Percentiles rank a stretch among this genome's conserved stretches.
Conservation (phyloP, 2,329 filamentous ascomycete genomes). For the Mollisiaceae sp. region DNA sequence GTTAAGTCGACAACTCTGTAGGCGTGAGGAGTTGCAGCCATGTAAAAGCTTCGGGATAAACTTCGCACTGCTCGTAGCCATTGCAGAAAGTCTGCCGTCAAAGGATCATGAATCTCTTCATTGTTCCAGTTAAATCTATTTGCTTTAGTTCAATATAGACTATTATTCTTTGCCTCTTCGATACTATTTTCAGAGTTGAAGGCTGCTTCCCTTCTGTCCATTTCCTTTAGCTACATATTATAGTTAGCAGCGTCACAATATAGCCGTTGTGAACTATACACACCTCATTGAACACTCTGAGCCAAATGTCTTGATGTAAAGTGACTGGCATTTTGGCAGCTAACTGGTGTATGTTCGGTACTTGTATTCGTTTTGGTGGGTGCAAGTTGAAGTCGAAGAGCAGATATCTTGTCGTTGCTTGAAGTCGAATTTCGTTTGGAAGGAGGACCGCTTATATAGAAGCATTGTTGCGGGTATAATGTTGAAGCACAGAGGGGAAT, state of each 20-base stretch:
- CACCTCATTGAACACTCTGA: not conserved
- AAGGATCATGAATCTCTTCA: not conserved
- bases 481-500: too few relatives aligned
- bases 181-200: not conserved
- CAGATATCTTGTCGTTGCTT: too few relatives aligned
- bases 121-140: not conserved
- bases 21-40: not conserved
- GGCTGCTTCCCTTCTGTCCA: not conserved
- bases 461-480: too few relatives aligned
- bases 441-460: too few relatives aligned
- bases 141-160: not conserved
- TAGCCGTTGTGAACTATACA: too few relatives aligned
- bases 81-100: not conserved
- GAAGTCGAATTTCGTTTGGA: too few relatives aligned
- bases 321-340: too few relatives aligned
- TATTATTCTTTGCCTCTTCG: not conserved
- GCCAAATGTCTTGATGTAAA: not conserved
- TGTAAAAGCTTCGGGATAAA: not conserved
- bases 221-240: not conserved
- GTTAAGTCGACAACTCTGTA: too few relatives aligned
- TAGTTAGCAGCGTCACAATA: too few relatives aligned
- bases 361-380: too few relatives aligned
- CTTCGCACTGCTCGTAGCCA: not conserved
- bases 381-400: too few relatives aligned
- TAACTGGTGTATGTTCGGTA: too few relatives aligned